A percentile compares a stretch with the other conserved stretches of the same genome.
phyloP scores from a whole-genome alignment of 2,329 filamentous ascomycete genomes.

The Penicillium italicum region DNA sequence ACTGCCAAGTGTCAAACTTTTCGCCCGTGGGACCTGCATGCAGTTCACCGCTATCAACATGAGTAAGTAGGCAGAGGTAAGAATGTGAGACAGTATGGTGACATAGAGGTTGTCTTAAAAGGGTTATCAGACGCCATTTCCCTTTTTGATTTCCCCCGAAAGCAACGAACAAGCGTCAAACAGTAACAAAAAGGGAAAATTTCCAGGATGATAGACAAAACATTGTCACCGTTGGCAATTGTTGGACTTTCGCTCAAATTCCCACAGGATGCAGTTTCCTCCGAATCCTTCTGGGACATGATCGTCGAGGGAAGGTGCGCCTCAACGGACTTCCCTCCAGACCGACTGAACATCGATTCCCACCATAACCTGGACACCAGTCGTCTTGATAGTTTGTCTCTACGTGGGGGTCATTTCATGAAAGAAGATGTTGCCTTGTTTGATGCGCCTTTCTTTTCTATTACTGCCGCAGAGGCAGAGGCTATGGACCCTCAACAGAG shows the following conservation, averaged over 20 bases:
- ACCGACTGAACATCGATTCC: slow-evolving; percentile 25
- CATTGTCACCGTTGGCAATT: slow-evolving; percentile 18
- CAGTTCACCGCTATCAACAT: neutral
- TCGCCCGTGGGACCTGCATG: neutral
- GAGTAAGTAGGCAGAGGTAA: neutral
- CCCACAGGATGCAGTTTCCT: slow-evolving; percentile 17
- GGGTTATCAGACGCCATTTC: neutral
- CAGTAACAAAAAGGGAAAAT: neutral
- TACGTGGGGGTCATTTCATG: slow-evolving; percentile 19
- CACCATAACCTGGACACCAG: slow-evolving; percentile 21
- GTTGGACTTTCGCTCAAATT: slow-evolving; percentile 22
- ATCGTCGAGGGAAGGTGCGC: slow-evolving; percentile 18
- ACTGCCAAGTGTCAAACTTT: neutral
- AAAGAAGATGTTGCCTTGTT: slow-evolving; percentile 27
- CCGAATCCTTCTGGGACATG: slow-evolving; percentile 24
- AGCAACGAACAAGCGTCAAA: neutral
- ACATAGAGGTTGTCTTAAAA: neutral
- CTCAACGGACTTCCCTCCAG: slow-evolving; percentile 21
- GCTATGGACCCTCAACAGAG: slow-evolving; percentile 35
- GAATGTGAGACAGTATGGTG: neutral
- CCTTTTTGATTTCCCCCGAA: neutral
- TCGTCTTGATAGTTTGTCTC: slow-evolving; percentile 11
- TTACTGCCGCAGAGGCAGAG: slow-evolving; percentile 23
- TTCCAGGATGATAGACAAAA: neutral
- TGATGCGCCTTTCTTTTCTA: slow-evolving; percentile 34